phyloP scores from a whole-genome alignment of 2,329 filamentous ascomycete genomes.

The Huntiella moniliformis region DNA sequence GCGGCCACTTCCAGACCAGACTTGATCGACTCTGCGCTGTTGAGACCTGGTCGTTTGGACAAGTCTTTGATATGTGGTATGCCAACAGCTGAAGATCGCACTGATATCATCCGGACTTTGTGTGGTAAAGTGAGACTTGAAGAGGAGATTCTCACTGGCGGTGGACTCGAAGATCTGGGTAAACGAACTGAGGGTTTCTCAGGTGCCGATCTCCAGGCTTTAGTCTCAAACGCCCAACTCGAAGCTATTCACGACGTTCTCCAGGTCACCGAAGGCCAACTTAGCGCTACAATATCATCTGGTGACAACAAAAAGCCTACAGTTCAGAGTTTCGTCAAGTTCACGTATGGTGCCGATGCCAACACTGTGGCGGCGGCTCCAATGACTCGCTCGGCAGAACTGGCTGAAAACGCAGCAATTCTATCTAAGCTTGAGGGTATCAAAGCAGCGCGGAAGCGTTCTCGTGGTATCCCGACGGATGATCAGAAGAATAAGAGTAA shows the following conservation, averaged over 20 bases:
- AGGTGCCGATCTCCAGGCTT: conserved; percentile 81
- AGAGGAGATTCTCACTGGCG: conserved; percentile 39
- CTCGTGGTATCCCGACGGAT: conserved; percentile 13
- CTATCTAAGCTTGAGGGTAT: conserved; percentile 66
- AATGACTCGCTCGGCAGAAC: conserved; percentile 31
- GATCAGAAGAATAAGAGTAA: conserved; percentile 5
- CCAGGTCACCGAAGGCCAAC: conserved; percentile 31
- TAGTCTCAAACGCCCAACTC: conserved; percentile 90
- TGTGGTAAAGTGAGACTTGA: conserved; percentile 61
- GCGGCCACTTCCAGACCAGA: conserved; percentile 88
- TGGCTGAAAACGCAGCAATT: conserved; percentile 65
- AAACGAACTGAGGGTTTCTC: conserved; percentile 72
- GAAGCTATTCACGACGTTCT: conserved; percentile 93
- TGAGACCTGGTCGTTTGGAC: conserved; percentile 80
- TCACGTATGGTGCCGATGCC: conserved; percentile 53
- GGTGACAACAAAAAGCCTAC: conserved; percentile 16
- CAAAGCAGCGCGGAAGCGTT: conserved; percentile 42
- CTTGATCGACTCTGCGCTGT: conserved; percentile 80
- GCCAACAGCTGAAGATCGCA: conserved; percentile 57
- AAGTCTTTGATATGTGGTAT: conserved; percentile 88
- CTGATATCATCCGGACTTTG: conserved; percentile 78
- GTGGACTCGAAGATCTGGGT: conserved; percentile 54
- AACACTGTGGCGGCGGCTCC: conserved; percentile 23
- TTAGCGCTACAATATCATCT: conserved; percentile 18
- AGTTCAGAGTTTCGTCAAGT: conserved; percentile 52